Conservation (phyloP, 495 filamentous ascomycete genomes). For the Podospora conica region DNA sequence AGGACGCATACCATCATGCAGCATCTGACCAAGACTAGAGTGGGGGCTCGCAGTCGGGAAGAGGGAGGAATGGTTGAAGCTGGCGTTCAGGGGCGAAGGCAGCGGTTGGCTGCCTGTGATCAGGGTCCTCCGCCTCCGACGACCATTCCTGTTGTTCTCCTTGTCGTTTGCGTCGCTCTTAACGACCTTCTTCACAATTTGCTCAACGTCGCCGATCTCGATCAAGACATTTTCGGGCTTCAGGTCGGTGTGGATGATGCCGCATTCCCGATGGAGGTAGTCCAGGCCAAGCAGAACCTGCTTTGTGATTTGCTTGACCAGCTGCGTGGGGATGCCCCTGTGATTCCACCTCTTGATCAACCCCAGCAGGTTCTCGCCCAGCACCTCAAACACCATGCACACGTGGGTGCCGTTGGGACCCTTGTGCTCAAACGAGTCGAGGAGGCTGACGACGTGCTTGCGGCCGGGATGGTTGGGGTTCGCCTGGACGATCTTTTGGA, state of each 20-base stretch:
- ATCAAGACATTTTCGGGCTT: constrained; percentile 98
- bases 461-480: constrained; percentile 90
- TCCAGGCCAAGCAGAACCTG: constrained; percentile 93
- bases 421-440: constrained; percentile 97
- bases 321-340: constrained; percentile 86
- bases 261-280: constrained; percentile 95
- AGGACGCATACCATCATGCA: constrained; percentile 59
- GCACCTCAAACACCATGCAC: constrained; percentile 98
- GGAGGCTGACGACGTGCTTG: constrained; percentile 86
- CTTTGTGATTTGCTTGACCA: constrained; percentile 98
- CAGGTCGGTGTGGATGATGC: constrained; percentile 97
- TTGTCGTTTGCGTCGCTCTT: constrained; percentile 76
- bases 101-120: constrained; percentile 97
- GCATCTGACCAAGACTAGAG: constrained; percentile 75
- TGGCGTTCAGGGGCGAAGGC: constrained; percentile 89
- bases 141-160: constrained; percentile 91
- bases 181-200: constrained; percentile 91
- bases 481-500: constrained; percentile 92
- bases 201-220: constrained; percentile 97
- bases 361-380: constrained; percentile 92
- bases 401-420: constrained; percentile 94
- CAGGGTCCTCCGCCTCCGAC: constrained; percentile 80
- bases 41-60: constrained; percentile 66
- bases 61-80: constrained; percentile 70
- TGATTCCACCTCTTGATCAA: constrained; percentile 99